These are phyloP conservation scores for Jacaranda mimosifolia DNA, from an alignment of 257 asterid species.

Conservation along the genomic window DNA sequence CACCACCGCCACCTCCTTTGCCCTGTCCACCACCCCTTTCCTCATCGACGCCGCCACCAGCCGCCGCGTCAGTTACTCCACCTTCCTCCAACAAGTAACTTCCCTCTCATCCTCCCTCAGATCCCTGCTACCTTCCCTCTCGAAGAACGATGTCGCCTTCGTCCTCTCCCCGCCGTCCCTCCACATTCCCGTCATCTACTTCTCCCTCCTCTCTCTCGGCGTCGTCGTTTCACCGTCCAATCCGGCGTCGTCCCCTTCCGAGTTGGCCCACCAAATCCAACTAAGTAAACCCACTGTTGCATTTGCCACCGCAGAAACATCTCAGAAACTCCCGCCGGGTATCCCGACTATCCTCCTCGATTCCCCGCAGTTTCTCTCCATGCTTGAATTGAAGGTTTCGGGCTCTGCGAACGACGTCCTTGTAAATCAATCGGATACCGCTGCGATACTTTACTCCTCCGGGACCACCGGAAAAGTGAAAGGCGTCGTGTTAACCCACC, in stretches of 20 bases:
- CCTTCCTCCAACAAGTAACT: conserved; percentile 57
- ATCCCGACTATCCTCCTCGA: conserved; percentile 56
- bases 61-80: conserved; percentile 53
- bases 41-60: conserved; percentile 73
- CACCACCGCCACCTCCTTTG: conserved; percentile 51
- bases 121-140: conserved; percentile 52
- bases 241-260: conserved; percentile 71
- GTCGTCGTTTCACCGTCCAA: conserved; percentile 77
- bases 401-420: conserved; percentile 22
- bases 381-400: conserved; percentile 46
- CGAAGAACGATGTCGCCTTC: conserved; percentile 74
- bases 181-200: conserved; percentile 75
- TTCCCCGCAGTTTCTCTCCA: conserved; percentile 56
- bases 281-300: conserved; percentile 65
- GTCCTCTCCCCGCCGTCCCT: conserved; percentile 75
- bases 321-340: conserved; percentile 50
- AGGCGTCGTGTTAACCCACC: conserved; percentile 83
- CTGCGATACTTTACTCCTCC: conserved; percentile 87
- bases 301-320: conserved; percentile 57
- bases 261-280: conserved; percentile 63
- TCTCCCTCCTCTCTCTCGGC: conserved; percentile 82
- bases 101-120: conserved; percentile 66
- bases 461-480: conserved; percentile 89
- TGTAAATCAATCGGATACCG: conserved; percentile 62
- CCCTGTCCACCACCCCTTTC: conserved; percentile 65